Conservation (phyloP, 2,329 filamentous ascomycete genomes). For the Sclerotinia nivalis region DNA sequence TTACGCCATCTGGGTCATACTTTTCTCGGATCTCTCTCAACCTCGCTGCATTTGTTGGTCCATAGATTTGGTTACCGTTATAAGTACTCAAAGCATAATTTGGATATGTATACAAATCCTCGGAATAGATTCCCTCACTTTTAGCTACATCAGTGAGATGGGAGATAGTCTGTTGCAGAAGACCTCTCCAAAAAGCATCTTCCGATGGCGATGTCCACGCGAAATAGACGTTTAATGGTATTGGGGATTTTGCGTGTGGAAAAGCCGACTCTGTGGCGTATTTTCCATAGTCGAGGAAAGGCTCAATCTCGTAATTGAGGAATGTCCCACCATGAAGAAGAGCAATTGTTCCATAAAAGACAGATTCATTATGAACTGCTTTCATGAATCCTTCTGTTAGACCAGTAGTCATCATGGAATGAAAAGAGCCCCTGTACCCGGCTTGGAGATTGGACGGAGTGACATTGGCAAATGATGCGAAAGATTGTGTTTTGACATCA, state of each 20-base stretch:
- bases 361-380: slow-evolving; percentile 31
- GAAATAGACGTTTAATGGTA: slow-evolving; percentile 39
- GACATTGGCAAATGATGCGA: slow-evolving; percentile 27
- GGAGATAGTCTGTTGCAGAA: slow-evolving; percentile 34
- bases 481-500: slow-evolving; percentile 2
- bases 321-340: slow-evolving; percentile 29
- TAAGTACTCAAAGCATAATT: slow-evolving; percentile 33
- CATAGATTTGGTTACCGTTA: slow-evolving; percentile 37
- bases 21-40: slow-evolving; percentile 30
- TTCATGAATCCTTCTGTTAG: slow-evolving; percentile 34
- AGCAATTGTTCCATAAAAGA: slow-evolving; percentile 30
- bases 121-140: slow-evolving; percentile 37
- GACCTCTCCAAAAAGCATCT: slow-evolving; percentile 38
- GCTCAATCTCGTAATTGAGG: slow-evolving; percentile 40
- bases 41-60: slow-evolving; percentile 39
- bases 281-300: slow-evolving; percentile 39
- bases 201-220: slow-evolving; percentile 34
- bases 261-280: slow-evolving; percentile 40
- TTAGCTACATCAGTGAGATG: slow-evolving; percentile 38
- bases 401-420: slow-evolving; percentile 37
- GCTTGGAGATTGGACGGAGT: slow-evolving; percentile 30
- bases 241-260: slow-evolving; percentile 37
- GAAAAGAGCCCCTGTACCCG: slow-evolving; percentile 37
- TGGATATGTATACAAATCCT: slow-evolving; percentile 30
- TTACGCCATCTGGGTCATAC: slow-evolving; percentile 37